These are phyloP conservation scores for Penicillium lagena DNA, from an alignment of 495 filamentous ascomycete genomes.

Conservation along the genomic window DNA sequence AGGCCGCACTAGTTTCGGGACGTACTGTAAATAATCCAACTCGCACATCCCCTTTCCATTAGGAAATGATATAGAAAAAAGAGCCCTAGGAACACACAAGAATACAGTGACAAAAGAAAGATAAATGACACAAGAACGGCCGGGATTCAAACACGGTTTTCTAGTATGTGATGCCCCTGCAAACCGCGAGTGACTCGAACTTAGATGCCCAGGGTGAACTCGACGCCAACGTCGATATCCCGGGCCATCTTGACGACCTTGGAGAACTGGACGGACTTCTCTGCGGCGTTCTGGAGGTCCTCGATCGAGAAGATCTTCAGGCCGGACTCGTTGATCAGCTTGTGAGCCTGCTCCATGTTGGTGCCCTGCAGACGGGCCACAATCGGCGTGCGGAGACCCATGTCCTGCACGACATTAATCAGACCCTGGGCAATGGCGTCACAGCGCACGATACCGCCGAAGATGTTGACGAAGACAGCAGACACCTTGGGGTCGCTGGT, in stretches of 20 bases:
- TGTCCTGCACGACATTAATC: constrained; percentile 85
- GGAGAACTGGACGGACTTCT: constrained; percentile 97
- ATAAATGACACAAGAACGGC: constrained; percentile 28
- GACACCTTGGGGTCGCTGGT: constrained; percentile 97
- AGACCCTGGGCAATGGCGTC: constrained; percentile 96
- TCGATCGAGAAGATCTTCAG: constrained; percentile 99
- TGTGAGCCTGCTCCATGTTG: constrained; percentile 94
- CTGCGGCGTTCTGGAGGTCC: constrained; percentile 92
- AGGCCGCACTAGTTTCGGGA: no score
- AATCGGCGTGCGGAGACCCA: constrained; percentile 93
- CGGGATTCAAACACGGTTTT: constrained; percentile 11
- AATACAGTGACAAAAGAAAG: constrained; percentile 35
- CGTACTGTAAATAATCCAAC: constrained; percentile 4
- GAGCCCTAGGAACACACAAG: constrained; percentile 22
- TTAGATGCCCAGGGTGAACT: constrained; percentile 94
- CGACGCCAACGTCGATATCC: constrained; percentile 96
- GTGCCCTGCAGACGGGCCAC: constrained; percentile 95
- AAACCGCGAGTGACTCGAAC: constrained; percentile 6
- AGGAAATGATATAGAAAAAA: constrained; percentile 23
- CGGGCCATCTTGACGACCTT: constrained; percentile 99
- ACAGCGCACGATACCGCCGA: constrained; percentile 96
- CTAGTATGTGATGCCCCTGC: constrained; percentile 9
- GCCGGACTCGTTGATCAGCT: constrained; percentile 94
- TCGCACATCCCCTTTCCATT: constrained; percentile 16
- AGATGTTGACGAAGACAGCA: constrained; percentile 99